Conservation (phyloP, 2,329 filamentous ascomycete species). For the Cryphonectria radicalis region DNA sequence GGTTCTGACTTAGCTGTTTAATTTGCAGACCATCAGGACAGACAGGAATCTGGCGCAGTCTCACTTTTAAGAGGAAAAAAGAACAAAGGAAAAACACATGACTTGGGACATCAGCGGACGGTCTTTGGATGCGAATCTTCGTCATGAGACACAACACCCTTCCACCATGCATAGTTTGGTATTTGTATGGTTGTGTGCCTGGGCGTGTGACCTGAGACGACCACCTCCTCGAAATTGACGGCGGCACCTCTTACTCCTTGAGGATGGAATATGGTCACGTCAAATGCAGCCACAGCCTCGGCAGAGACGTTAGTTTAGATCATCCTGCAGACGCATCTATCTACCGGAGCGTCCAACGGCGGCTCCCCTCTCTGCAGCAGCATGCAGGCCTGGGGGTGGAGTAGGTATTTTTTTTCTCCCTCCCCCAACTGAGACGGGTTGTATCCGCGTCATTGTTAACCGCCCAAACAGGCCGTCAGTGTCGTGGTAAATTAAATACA, state of each 20-base stretch:
- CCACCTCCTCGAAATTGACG: slow-evolving; percentile 7
- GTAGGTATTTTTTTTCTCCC: background rate
- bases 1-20: background rate
- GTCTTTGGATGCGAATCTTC: background rate
- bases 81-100: background rate
- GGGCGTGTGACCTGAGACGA: background rate
- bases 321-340: slow-evolving; percentile 11
- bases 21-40: background rate
- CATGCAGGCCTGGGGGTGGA: background rate
- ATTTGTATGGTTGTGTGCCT: background rate
- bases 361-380: background rate
- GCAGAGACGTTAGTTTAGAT: slow-evolving; percentile 8
- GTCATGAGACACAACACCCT: background rate
- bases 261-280: slow-evolving; percentile 16
- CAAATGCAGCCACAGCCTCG: slow-evolving; percentile 26
- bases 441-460: background rate
- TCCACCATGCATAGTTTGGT: background rate
- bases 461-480: background rate
- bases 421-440: background rate
- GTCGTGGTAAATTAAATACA: background rate
- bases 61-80: background rate
- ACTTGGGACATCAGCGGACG: background rate
- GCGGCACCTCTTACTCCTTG: slow-evolving; percentile 10
- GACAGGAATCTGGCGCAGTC: background rate
- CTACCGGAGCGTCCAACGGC: background rate